A percentile compares a stretch with the other conserved stretches of the same genome.
Conservation (phyloP, 2,329 filamentous ascomycete genomes). For the Helminthosporium solani region DNA sequence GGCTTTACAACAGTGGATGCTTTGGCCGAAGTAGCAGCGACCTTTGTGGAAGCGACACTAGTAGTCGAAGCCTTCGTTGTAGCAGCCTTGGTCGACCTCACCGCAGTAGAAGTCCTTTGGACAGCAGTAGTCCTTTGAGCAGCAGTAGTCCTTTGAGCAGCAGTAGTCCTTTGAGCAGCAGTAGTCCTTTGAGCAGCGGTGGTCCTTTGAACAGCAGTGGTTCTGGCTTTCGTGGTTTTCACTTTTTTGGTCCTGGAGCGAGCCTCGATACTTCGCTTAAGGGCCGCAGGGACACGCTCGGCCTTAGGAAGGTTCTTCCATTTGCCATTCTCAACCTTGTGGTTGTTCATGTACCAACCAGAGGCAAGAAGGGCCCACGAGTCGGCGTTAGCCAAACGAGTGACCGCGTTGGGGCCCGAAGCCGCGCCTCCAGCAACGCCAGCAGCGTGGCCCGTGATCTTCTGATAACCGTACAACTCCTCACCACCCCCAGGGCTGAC, state of each 20-base stretch:
- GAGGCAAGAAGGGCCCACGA: slow-evolving; percentile 2
- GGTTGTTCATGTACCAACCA: slow-evolving; percentile 4
- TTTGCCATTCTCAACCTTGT: slow-evolving; percentile 1
- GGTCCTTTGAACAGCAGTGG: not conserved
- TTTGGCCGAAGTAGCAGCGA: not conserved
- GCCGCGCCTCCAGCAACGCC: not conserved
- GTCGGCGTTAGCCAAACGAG: slow-evolving; percentile 1
- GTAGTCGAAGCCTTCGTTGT: not conserved
- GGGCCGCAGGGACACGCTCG: not conserved
- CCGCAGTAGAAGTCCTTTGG: not conserved
- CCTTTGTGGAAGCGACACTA: not conserved
- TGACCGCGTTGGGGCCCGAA: not conserved
- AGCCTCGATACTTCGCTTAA: not conserved
- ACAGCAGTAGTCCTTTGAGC: not conserved
- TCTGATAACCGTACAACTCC: slow-evolving; percentile 1
- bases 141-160: not conserved
- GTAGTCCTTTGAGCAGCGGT: not conserved
- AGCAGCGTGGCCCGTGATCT: slow-evolving; percentile 2
- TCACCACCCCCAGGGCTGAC: not conserved
- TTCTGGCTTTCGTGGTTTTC: not conserved
- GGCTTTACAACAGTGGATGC: no score
- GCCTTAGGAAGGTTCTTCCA: not conserved
- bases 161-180: not conserved
- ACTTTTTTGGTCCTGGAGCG: not conserved
- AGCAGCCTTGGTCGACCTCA: not conserved